These are phyloP conservation scores for Cetraspora pellucida DNA, from an alignment of 192 early-diverging fungal genomes.

Conservation along the genomic window DNA sequence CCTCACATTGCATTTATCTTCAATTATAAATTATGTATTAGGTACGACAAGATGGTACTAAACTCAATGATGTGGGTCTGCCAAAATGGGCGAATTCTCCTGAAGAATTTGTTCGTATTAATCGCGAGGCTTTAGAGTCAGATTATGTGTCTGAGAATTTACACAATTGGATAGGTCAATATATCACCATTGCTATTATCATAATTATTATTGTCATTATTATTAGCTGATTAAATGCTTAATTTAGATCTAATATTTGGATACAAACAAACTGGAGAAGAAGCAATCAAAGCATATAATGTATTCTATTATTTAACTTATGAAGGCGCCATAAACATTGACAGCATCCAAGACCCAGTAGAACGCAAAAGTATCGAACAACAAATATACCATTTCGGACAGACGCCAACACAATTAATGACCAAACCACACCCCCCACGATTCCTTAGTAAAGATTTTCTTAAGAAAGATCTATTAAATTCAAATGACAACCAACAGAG, in stretches of 20 bases:
- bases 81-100: constrained; percentile 76
- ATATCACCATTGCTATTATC: background rate
- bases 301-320: constrained; percentile 77
- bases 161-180: constrained; percentile 70
- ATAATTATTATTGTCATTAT: background rate
- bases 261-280: constrained; percentile 77
- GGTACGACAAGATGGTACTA: constrained; percentile 25
- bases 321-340: constrained; percentile 77
- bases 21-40: background rate
- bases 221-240: background rate
- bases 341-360: constrained; percentile 68
- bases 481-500: constrained; percentile 12
- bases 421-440: constrained; percentile 78
- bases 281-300: constrained; percentile 77
- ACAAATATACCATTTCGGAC: constrained; percentile 87
- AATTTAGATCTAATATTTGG: constrained; percentile 83
- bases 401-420: constrained; percentile 88
- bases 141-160: constrained; percentile 77
- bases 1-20: background rate
- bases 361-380: constrained; percentile 73
- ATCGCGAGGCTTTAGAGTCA: constrained; percentile 73
- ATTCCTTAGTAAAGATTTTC: constrained; percentile 6
- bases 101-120: constrained; percentile 82
- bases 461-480: constrained; percentile 28
- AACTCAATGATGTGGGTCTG: constrained; percentile 54